Evolutionary conservation across 1,139 yeast species (phyloP), one percentile per base, ranked within the genome.

Genomic region (Yamadazyma sp.): DNA sequence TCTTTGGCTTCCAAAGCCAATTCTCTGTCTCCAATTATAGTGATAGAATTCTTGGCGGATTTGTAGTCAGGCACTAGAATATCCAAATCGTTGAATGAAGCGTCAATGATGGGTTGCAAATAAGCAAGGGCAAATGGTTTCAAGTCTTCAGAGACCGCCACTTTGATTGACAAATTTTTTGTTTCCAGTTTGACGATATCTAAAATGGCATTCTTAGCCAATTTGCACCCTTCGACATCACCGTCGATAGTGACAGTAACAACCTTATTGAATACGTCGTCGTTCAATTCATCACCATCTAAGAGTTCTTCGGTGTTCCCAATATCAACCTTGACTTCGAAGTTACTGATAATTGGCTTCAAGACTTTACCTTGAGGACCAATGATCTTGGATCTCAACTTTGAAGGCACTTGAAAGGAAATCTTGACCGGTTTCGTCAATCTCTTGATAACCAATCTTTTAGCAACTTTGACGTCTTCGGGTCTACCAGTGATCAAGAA

Each of bases 331-430:
- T 74, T 84, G 41, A 87, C 88, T 40, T 80, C 86, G 46, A 86
- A 76, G 35, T 78, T 72, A 41, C 76, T 84, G 41, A 86, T 75
- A 51, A 94, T 87, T 43, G 92, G 89, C 57, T 81, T 86, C 62
- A 94, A 78, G 47, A 75, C 85, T 50, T 77, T 77, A 56, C 98
- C 99, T 61, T 83, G 87, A 34, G 92, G 77, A 43, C 99, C 99
- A 64, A 94, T 89, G 47, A 94, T 79, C 43, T 79, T 77, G 3
- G 95, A 77, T 61, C 96, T 80, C 40, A 88, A 76, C 51, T 79
- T 78, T 20, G 92, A 77, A 30, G 98, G 98, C 42, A 92, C 79
- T 34, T 72, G 63, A 57, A 92, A 77, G 31, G 72, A 63, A 37
- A 78, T 66, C 12, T 68, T 68, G 40, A 87, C 79, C 35, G 94